Percentiles rank a stretch among this genome's conserved stretches.
These are phyloP conservation scores for Carex pumila DNA, from an alignment of 176 grass and related monocot species.

Conservation along the genomic window DNA sequence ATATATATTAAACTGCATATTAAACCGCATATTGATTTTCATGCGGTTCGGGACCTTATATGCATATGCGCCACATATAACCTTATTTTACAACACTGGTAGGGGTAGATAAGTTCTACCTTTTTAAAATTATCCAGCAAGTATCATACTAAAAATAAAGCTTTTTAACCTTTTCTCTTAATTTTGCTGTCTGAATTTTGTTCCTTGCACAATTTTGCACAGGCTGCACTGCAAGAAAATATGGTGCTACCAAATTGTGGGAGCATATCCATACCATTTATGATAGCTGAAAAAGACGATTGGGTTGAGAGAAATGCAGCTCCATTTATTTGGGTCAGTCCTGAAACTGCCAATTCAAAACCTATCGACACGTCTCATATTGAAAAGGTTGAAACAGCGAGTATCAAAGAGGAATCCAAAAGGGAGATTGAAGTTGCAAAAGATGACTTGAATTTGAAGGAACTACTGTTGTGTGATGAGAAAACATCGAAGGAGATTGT, in stretches of 20 bases:
- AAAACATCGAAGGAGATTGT: constrained; percentile 22
- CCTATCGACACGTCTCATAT: not conserved
- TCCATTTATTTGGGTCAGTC: constrained; percentile 69
- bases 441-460: constrained; percentile 31
- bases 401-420: constrained; percentile 13
- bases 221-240: constrained; percentile 66
- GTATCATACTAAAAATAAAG: not conserved
- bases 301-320: constrained; percentile 66
- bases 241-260: constrained; percentile 83
- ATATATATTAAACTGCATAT: too few relatives aligned
- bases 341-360: constrained; percentile 29
- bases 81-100: too few relatives aligned
- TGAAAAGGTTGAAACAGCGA: constrained; percentile 41
- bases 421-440: constrained; percentile 19
- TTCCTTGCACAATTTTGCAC: not conserved
- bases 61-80: too few relatives aligned
- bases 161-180: not conserved
- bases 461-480: constrained; percentile 31
- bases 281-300: constrained; percentile 84
- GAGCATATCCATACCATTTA: constrained; percentile 67
- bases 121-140: not conserved
- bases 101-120: not conserved
- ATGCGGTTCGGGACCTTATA: too few relatives aligned
- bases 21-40: too few relatives aligned
- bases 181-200: constrained; percentile 6